phyloP scores from a whole-genome alignment of 768 basidiomycete genomes.

The Rhodotorula kratochvilovae region DNA sequence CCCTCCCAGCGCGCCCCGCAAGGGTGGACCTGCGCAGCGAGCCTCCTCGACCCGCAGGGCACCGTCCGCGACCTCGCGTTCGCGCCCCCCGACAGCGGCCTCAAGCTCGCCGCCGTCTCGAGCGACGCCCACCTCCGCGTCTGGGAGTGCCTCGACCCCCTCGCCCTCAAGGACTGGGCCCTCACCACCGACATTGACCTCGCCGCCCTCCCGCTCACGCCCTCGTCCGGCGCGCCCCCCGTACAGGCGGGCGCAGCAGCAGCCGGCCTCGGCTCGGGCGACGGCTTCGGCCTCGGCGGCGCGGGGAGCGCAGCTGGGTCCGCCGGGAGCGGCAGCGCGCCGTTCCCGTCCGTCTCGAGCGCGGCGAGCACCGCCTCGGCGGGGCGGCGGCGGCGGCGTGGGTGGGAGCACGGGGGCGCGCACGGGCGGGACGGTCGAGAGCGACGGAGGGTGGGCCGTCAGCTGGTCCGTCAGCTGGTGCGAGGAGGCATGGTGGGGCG shows the following conservation, averaged over 20 bases:
- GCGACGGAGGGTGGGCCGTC: constrained; percentile 86
- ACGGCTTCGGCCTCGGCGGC: constrained; percentile 52
- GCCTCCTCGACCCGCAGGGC: constrained; percentile 76
- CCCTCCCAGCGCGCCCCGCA: constrained; percentile 17
- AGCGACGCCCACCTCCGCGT: constrained; percentile 81
- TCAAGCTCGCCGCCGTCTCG: constrained; percentile 82
- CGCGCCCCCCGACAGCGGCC: constrained; percentile 75
- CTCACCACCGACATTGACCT: constrained; percentile 74
- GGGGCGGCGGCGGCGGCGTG: constrained; percentile 48
- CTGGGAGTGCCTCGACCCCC: constrained; percentile 75
- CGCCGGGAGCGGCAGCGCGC: constrained; percentile 42
- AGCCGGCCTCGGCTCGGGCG: background rate
- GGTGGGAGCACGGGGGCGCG: constrained; percentile 45
- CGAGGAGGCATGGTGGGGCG: constrained; percentile 93
- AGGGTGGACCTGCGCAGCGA: constrained; percentile 66
- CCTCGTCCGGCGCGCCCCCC: constrained; percentile 6
- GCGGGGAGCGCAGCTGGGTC: constrained; percentile 44
- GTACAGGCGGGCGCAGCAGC: background rate
- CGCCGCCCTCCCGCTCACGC: constrained; percentile 53
- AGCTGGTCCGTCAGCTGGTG: too few relatives aligned
- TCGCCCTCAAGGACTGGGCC: constrained; percentile 64
- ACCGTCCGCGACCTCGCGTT: constrained; percentile 83
- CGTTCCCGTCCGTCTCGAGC: constrained; percentile 8
- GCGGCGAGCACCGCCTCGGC: constrained; percentile 16
- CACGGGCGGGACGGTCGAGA: constrained; percentile 58